Base-by-base conservation (phyloP, 352 stramenopile species). In the Pythium sp. region DNA sequence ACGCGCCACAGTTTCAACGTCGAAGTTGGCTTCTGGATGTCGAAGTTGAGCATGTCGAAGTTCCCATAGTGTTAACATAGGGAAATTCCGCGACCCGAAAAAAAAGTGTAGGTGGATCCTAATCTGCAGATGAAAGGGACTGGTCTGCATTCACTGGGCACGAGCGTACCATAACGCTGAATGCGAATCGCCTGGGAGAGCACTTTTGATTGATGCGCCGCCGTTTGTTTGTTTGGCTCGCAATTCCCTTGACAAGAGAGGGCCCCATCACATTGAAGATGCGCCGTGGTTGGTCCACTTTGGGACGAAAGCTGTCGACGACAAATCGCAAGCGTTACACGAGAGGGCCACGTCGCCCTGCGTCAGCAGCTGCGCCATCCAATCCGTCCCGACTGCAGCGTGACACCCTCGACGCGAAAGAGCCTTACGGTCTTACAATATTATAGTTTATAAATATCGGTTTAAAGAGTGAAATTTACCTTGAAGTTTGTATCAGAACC, bases 401-500 rank as follows among this genome's bases (percentile, higher is more conserved):
- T 38, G 53, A 58, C 53, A 58, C 28, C 28, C 24, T 26, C 5
- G 54, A 59, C 51, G 51, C 51, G 24, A 58, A 34, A 34, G 15
- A 8, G 3, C 12, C 12, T 14, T 5, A 15, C 15, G 26, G 28
- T 28, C 26, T 4, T 22, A 1, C 9, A n/a, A 26, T 43, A 5
- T 59, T 24, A 43, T 59, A 41, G 1, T 14, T 24, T 2, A 5
- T 58, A 15, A 15, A 26, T 28, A 59, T 41, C 3, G 43, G 22
- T 22, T 41, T 12, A 59, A 15, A 22, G 54, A 8, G n/a, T 43
- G 2, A 0, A 12, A 3, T 11, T 58, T 58, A 34, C 6, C 26
- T 59, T 59, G 54, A 59, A 59, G 54, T 59, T 59, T 58, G 54
- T 58, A 58, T 58, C 53, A 58, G 26, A 58, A 18, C 36, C 36